These are phyloP conservation scores for Trametes maxima DNA, from an alignment of 768 basidiomycete species.

Conservation along the genomic window DNA sequence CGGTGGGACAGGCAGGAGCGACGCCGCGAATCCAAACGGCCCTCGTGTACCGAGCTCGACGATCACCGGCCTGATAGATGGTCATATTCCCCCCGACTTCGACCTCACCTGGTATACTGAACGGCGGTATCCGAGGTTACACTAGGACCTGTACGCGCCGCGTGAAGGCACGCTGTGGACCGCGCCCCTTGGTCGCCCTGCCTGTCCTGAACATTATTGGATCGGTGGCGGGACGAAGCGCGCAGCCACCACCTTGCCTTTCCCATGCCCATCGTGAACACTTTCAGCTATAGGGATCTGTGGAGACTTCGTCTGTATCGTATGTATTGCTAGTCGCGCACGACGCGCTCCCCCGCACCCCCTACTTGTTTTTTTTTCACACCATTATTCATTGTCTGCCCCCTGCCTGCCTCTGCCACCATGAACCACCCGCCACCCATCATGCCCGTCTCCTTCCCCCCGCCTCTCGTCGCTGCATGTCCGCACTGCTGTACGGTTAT, in stretches of 20 bases:
- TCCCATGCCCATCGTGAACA: conserved; percentile 10
- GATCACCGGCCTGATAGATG: conserved; percentile 13
- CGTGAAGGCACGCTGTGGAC: neutral
- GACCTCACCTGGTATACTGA: conserved; percentile 17
- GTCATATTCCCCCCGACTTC: conserved; percentile 15
- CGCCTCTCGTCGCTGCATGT: conserved; percentile 7
- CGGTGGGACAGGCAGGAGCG: neutral
- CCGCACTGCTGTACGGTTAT: conserved; percentile 18
- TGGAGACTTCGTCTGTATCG: conserved; percentile 15
- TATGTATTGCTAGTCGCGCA: conserved; percentile 22
- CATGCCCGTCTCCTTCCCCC: neutral
- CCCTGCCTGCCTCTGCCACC: neutral
- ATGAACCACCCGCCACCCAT: neutral
- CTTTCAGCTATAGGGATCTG: conserved; percentile 14
- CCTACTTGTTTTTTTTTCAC: neutral
- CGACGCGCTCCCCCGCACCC: neutral
- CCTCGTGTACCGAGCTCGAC: conserved; percentile 11
- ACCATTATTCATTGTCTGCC: neutral
- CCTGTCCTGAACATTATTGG: neutral
- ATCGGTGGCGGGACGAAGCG: neutral
- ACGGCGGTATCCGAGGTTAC: conserved; percentile 25
- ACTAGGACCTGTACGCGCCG: conserved; percentile 12
- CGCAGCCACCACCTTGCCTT: neutral
- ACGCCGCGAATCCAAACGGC: conserved; percentile 18
- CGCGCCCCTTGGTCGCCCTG: neutral